Evolutionary conservation across 306 rosid genomes (phyloP), one percentile per base, ranked within the genome.

Genomic region (Parietaria judaica): DNA sequence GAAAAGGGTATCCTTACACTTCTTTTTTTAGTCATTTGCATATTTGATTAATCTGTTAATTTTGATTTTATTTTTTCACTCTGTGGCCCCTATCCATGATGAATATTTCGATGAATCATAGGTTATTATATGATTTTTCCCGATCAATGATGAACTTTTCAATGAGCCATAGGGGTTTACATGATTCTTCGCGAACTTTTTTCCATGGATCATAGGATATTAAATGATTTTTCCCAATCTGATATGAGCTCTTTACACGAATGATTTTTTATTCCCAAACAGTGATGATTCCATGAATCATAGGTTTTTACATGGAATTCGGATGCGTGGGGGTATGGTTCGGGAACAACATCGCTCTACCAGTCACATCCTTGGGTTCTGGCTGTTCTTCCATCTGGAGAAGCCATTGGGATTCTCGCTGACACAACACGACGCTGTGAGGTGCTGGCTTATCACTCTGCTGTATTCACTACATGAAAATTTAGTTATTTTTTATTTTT

Each of bases 331-430:
- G 97, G 96, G 12, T 90, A 72, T 81, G 94, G 97, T 74, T 36
- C 94, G 65, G 94, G 64, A 79, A 85, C 96, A 50, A 79, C 94
- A 17, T 83, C 96, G 36, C 78, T 90, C 79, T 90, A 90, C 68
- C 97, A 90, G 73, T 83, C 97, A 46, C 97, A 90, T 78, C 97
- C 97, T n/a, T 90, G 97, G 96, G 89, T 90, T 60, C 76, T 90
- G 36, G 95, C 96, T 65, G 80, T 87, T 71, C 91, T 90, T 76
- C 97, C 94, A 61, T 81, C 74, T 71, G 97, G 97, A 12, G 89
- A 87, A 73, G 76, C 96, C 41, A 60, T 90, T 12, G 96, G 97
- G 50, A 50, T 87, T 72, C 94, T 90, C 48, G 97, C 94, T 48
- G 97, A 90, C 75, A 90, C 97, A 60, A 77, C 95, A 16, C 78